These are phyloP conservation scores for Sphaerostilbella broomeana DNA, from an alignment of 2,329 filamentous ascomycete genomes.

Conservation along the genomic window DNA sequence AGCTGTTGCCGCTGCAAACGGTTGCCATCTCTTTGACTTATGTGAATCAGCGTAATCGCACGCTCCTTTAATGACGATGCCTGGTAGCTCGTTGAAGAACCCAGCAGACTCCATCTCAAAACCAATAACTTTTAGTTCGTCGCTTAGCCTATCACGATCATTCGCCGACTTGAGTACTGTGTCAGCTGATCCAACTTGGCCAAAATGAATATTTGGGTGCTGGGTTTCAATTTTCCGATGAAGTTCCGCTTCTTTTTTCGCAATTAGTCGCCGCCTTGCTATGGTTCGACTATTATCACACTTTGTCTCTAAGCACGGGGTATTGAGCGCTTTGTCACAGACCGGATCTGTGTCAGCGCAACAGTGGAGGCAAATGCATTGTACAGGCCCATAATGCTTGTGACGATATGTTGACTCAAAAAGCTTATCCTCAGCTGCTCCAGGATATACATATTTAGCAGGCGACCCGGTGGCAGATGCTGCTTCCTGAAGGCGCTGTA, in stretches of 20 bases:
- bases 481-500: conserved; percentile 10
- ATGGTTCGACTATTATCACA: conserved; percentile 19
- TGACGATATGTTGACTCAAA: conserved; percentile 27
- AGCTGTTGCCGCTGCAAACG: conserved; percentile 30
- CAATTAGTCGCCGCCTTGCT: conserved; percentile 22
- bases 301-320: conserved; percentile 11
- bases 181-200: conserved; percentile 32
- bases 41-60: conserved; percentile 36
- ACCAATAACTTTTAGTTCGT: conserved; percentile 19
- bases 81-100: conserved; percentile 24
- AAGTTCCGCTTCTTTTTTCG: conserved; percentile 5
- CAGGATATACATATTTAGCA: conserved; percentile 21
- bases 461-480: conserved; percentile 8
- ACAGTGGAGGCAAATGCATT: conserved; percentile 13
- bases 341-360: conserved; percentile 2
- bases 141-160: conserved; percentile 29
- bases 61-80: conserved; percentile 31
- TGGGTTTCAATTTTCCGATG: conserved; percentile 1
- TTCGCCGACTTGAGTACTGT: conserved; percentile 32
- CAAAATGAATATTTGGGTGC: conserved; percentile 29
- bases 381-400: conserved; percentile 20
- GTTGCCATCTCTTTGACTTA: conserved; percentile 31
- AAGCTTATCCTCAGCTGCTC: conserved; percentile 22
- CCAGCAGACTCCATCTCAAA: conserved; percentile 33
- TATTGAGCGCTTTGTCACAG: conserved; percentile 11